Base-by-base conservation (phyloP, 768 basidiomycete species). In the Pluteus cervinus region DNA sequence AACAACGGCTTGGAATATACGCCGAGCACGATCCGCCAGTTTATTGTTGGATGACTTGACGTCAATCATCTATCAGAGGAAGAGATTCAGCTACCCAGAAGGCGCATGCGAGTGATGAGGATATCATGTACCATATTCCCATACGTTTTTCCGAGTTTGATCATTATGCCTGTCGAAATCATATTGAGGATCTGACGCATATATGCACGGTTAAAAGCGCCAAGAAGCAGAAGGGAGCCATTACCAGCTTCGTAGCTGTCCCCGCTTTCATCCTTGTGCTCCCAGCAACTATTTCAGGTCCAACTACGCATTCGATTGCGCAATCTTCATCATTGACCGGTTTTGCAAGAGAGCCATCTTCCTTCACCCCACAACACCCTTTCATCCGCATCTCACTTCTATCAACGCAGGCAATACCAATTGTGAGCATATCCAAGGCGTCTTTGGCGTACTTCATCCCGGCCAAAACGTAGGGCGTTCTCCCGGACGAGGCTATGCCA, bases 201-300 rank as follows among this genome's bases (percentile, higher is more conserved):
- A 15, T 16, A 39, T 14, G 21, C 21, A 24, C 30, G 16, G 29
- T 20, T 29, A 5, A 8, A 14, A 26, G 7, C 14, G 2, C n/a
- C 14, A 10, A 3, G 34, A 9, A 16, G 22, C 15, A 26, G 5
- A 39, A 17, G 31, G 23, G 26, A 37, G 9, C 20, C 36, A 48
- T 11, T 25, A 58, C 61, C 54, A 61, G 50, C 44, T 63, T 63
- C 8, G 61, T 63, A 16, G 57, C 61, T n/a, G 60, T 61, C 5
- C 61, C 61, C 9, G 58, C 57, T 45, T 63, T 61, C 49, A 63
- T 44, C 12, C 61, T 52, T 29, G 58, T 56, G 33, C 57, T 60
- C n/a, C 61, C 58, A 1, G 60, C 53, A 9, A 61, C 50, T 18
- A 57, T 44, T 35, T 61, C 61, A 3, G 58, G 50, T 8, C 60